Conservation (phyloP, 345 rosid genomes). For the Reutealis trisperma region DNA sequence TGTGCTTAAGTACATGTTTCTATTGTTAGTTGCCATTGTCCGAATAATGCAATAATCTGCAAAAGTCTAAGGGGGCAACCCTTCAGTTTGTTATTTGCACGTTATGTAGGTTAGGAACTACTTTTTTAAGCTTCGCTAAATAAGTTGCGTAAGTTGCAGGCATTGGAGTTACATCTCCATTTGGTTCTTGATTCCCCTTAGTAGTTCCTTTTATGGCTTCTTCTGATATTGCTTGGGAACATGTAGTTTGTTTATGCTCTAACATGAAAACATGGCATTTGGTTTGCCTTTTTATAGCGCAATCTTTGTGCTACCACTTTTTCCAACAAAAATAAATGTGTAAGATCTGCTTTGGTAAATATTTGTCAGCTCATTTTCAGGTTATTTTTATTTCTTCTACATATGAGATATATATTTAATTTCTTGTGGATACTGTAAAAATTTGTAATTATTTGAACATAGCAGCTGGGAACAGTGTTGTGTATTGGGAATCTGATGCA, state of each 20-base stretch:
- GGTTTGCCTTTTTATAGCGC: neutral
- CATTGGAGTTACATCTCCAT: too few species aligned
- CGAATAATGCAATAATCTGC: neutral
- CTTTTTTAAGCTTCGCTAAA: too few species aligned
- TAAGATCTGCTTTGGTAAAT: neutral
- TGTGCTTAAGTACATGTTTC: constrained; percentile 29
- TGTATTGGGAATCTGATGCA: neutral
- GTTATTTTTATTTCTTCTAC: too few species aligned
- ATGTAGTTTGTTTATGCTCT: too few species aligned
- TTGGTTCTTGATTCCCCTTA: too few species aligned
- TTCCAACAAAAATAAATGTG: neutral
- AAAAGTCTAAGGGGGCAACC: neutral
- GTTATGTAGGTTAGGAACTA: too few species aligned
- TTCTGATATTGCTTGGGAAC: too few species aligned
- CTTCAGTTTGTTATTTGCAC: neutral
- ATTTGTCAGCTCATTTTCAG: too few species aligned
- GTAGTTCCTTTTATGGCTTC: too few species aligned
- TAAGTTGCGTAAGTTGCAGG: too few species aligned
- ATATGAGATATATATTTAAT: too few species aligned
- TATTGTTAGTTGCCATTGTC: neutral
- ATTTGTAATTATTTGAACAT: neutral
- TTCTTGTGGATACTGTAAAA: too few species aligned
- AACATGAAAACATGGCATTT: neutral
- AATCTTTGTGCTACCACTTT: neutral
- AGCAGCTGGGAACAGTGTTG: neutral